Percentiles rank a stretch among this genome's conserved stretches.
These are phyloP conservation scores for Gossypium herbaceum DNA, from an alignment of 345 rosid species.

Conservation along the genomic window DNA sequence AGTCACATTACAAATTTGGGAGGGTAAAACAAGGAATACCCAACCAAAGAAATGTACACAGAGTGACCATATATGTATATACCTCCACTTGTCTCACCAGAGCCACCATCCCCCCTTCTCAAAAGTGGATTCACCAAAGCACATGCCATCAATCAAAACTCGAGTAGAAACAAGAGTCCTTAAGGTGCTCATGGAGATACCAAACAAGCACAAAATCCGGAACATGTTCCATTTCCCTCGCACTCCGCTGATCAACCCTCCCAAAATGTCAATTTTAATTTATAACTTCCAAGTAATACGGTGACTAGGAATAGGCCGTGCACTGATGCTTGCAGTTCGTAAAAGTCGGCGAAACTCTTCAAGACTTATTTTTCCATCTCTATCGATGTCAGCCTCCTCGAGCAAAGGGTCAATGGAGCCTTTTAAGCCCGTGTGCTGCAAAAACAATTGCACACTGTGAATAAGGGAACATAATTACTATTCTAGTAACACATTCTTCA, in stretches of 20 bases:
- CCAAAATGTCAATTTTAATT: neutral
- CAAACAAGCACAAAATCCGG: neutral
- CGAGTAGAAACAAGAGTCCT: neutral
- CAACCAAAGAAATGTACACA: slow-evolving; percentile 26
- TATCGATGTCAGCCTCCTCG: slow-evolving; percentile 91
- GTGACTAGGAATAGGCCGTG: neutral
- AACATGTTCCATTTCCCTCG: neutral
- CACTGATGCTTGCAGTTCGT: slow-evolving; percentile 75
- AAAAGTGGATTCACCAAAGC: neutral
- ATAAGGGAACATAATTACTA: too few species aligned
- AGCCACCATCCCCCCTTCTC: neutral
- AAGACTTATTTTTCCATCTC: slow-evolving; percentile 89
- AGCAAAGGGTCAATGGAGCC: slow-evolving; percentile 86
- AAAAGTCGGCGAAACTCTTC: slow-evolving; percentile 78
- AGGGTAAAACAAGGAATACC: slow-evolving; percentile 18
- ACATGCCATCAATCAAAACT: neutral
- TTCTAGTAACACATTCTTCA: too few species aligned
- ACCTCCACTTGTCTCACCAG: slow-evolving; percentile 10
- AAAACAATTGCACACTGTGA: neutral
- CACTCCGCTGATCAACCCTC: neutral
- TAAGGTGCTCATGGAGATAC: neutral
- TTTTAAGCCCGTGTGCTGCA: slow-evolving; percentile 81
- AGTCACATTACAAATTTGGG: slow-evolving; percentile 23
- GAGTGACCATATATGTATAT: slow-evolving; percentile 11
- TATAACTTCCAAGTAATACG: neutral